phyloP scores from a whole-genome alignment of 306 rosid species.

The Quercus dentata region DNA sequence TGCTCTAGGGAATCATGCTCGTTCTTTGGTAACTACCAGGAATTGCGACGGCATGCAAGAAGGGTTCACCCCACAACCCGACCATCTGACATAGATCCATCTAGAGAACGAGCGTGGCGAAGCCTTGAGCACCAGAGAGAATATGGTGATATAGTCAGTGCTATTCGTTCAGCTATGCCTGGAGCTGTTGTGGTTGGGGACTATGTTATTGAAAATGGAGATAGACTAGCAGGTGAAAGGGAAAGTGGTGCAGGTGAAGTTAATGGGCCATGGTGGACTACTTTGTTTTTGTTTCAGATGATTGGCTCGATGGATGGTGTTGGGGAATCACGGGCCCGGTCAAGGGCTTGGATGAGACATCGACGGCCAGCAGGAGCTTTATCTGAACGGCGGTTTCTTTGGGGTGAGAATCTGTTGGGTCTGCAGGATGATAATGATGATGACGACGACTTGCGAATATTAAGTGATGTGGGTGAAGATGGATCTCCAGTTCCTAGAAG shows the following conservation, averaged over 20 bases:
- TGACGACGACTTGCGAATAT: slow-evolving; percentile 36
- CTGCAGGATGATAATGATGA: slow-evolving; percentile 36
- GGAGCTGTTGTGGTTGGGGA: slow-evolving; percentile 89
- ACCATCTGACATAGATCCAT: slow-evolving; percentile 76
- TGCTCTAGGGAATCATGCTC: slow-evolving; percentile 88
- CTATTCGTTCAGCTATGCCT: slow-evolving; percentile 80
- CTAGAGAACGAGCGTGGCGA: slow-evolving; percentile 79
- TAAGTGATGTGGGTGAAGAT: slow-evolving; percentile 45
- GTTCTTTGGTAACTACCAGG: slow-evolving; percentile 79
- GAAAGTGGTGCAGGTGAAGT: slow-evolving; percentile 41
- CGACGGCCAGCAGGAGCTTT: slow-evolving; percentile 49
- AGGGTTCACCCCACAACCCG: slow-evolving; percentile 77
- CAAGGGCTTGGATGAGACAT: slow-evolving; percentile 73
- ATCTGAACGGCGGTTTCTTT: slow-evolving; percentile 60
- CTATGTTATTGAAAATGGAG: slow-evolving; percentile 85
- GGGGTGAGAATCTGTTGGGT: slow-evolving; percentile 87
- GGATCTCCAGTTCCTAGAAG: slow-evolving; percentile 68
- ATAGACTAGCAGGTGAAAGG: slow-evolving; percentile 50
- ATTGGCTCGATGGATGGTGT: slow-evolving; percentile 60
- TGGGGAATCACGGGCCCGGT: slow-evolving; percentile 63
- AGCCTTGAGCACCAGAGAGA: slow-evolving; percentile 86
- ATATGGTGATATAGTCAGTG: slow-evolving; percentile 86
- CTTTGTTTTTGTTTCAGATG: slow-evolving; percentile 78
- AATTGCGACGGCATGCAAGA: slow-evolving; percentile 88
- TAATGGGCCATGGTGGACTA: slow-evolving; percentile 66